phyloP scores from a whole-genome alignment of 208 protist genomes.

The Willaertia magna region DNA sequence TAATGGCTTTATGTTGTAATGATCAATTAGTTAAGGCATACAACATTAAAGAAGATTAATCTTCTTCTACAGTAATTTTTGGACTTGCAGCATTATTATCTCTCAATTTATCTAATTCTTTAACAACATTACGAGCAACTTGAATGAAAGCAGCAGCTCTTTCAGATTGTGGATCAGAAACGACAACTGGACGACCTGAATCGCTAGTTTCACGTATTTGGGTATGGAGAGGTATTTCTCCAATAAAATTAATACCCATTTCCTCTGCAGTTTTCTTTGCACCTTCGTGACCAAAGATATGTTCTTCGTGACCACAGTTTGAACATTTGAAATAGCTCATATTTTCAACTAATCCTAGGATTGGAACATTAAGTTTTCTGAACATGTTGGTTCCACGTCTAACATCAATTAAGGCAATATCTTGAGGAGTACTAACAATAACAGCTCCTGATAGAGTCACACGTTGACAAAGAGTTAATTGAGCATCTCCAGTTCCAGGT shows the following conservation, averaged over 20 bases:
- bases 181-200: slow-evolving; percentile 63
- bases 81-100: background rate
- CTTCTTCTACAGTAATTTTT: background rate
- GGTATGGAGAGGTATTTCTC: slow-evolving; percentile 71
- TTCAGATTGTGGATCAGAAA: slow-evolving; percentile 22
- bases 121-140: slow-evolving; percentile 1
- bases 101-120: background rate
- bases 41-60: background rate
- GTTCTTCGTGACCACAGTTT: slow-evolving; percentile 57
- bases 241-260: slow-evolving; percentile 68
- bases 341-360: slow-evolving; percentile 88
- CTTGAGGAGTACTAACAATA: slow-evolving; percentile 87
- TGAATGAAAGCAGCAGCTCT: background rate
- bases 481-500: slow-evolving; percentile 60
- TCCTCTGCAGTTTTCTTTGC: slow-evolving; percentile 62
- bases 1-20: slow-evolving; percentile 5
- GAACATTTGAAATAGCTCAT: slow-evolving; percentile 92
- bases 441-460: slow-evolving; percentile 75
- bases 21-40: slow-evolving; percentile 2
- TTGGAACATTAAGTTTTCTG: slow-evolving; percentile 45
- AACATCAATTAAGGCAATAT: slow-evolving; percentile 76
- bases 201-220: slow-evolving; percentile 75
- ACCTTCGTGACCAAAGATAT: slow-evolving; percentile 79
- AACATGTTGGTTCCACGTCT: slow-evolving; percentile 82
- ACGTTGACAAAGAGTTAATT: slow-evolving; percentile 71